A percentile compares a stretch with the other conserved stretches of the same genome.
phyloP scores from a whole-genome alignment of 306 rosid species.

The Ceratonia siliqua region DNA sequence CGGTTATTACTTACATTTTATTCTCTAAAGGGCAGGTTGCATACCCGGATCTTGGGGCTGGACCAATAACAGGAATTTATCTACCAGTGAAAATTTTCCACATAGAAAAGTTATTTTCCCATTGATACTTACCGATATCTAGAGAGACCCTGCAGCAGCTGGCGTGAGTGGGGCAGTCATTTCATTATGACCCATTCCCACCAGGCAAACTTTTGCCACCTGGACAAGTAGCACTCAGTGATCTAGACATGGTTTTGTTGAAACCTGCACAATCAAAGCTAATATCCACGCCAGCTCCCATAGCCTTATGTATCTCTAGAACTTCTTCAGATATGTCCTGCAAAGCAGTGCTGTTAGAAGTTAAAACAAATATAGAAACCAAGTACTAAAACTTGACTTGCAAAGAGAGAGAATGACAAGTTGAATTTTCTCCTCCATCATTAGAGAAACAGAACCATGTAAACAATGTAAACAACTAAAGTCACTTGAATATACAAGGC shows the following conservation, averaged over 20 bases:
- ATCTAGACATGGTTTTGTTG: constrained; percentile 84
- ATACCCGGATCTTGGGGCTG: too few species aligned
- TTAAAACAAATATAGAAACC: too few species aligned
- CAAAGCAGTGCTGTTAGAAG: neutral
- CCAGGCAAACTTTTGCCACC: constrained; percentile 91
- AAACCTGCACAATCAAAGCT: constrained; percentile 89
- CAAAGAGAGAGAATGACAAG: neutral
- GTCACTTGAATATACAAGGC: neutral
- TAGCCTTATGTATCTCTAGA: constrained; percentile 53
- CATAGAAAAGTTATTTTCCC: neutral
- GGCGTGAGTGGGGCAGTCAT: constrained; percentile 87
- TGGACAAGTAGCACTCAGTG: constrained; percentile 65
- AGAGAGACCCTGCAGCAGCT: constrained; percentile 72
- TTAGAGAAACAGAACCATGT: neutral
- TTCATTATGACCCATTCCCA: constrained; percentile 79
- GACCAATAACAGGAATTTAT: neutral
- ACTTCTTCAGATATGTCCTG: constrained; percentile 79
- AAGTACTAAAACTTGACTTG: constrained; percentile 15
- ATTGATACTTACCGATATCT: neutral
- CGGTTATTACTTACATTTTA: too few species aligned
- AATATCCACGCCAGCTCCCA: constrained; percentile 63
- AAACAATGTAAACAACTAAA: constrained; percentile 6
- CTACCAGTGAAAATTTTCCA: neutral
- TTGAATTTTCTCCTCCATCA: neutral
- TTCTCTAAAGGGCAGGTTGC: too few species aligned